These are phyloP conservation scores for Aspergillus clavatus DNA, from an alignment of 2,329 filamentous ascomycete species.

Conservation along the genomic window DNA sequence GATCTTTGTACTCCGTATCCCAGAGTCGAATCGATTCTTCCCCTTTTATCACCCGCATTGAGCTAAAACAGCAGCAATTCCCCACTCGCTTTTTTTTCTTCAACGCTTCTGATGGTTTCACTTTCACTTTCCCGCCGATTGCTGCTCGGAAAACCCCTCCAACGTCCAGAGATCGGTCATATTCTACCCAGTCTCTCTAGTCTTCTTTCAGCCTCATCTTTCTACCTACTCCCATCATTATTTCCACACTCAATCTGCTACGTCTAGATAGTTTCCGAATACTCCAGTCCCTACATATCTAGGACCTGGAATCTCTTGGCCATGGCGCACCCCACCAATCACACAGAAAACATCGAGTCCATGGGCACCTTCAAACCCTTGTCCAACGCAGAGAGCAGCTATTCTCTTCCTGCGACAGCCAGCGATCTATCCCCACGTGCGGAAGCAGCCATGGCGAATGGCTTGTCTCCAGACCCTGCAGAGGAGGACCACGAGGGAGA, in stretches of 20 bases:
- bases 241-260: neutral
- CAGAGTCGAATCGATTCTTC: neutral
- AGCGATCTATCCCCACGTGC: conserved; percentile 27
- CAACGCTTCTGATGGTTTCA: no score
- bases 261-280: neutral
- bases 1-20: no score
- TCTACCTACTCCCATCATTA: neutral
- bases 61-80: no score
- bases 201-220: no score
- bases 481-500: conserved; percentile 30
- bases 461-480: conserved; percentile 27
- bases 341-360: conserved; percentile 27
- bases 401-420: conserved; percentile 24
- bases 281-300: neutral
- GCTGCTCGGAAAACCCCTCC: neutral
- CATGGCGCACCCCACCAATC: conserved; percentile 13
- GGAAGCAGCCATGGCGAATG: conserved; percentile 25
- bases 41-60: neutral
- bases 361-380: conserved; percentile 29
- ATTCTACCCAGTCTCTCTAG: no score
- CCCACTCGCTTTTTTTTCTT: neutral
- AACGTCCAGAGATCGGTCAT: neutral
- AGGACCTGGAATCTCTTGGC: neutral
- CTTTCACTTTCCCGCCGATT: neutral
- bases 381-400: conserved; percentile 28